Percentiles rank a stretch among this genome's conserved stretches.
Evolutionary conservation across 306 rosid genomes (phyloP).

Genomic region (Biancaea sappan): DNA sequence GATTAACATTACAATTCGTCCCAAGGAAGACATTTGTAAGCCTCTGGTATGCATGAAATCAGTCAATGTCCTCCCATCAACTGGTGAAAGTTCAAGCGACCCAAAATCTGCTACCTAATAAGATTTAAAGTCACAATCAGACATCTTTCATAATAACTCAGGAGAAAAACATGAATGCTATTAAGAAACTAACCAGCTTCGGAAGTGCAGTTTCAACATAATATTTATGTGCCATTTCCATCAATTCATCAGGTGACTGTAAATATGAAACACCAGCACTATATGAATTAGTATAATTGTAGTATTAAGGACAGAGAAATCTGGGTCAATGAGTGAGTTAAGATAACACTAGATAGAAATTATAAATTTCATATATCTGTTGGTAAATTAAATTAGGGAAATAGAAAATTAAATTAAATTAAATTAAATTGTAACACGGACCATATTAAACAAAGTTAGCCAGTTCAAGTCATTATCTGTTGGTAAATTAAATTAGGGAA

Average conservation of each 20-base stretch:
- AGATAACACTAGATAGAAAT: conserved; percentile 6
- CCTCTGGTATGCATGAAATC: conserved; percentile 99
- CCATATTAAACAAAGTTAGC: conserved; percentile 14
- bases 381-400: neutral
- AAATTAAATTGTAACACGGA: too few species aligned
- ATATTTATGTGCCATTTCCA: conserved; percentile 88
- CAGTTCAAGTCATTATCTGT: conserved; percentile 9
- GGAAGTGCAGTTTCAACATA: conserved; percentile 93
- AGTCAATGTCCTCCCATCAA: conserved; percentile 96
- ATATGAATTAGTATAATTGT: conserved; percentile 31
- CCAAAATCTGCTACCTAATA: conserved; percentile 97
- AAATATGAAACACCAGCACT: conserved; percentile 30
- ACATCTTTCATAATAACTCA: conserved; percentile 32
- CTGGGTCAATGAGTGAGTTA: neutral
- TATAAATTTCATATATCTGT: conserved; percentile 8
- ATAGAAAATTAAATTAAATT: neutral
- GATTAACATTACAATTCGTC: conserved; percentile 69
- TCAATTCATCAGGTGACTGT: conserved; percentile 93
- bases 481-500: neutral
- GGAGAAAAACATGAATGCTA: conserved; percentile 1
- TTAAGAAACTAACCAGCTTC: conserved; percentile 77
- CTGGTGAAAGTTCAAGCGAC: conserved; percentile 98
- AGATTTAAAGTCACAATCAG: conserved; percentile 38
- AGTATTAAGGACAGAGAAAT: conserved; percentile 5
- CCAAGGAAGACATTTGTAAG: conserved; percentile 87